A percentile compares a stretch with the other conserved stretches of the same genome.
These are phyloP conservation scores for Hebeloma cylindrosporum DNA, from an alignment of 768 basidiomycete genomes.

Conservation along the genomic window DNA sequence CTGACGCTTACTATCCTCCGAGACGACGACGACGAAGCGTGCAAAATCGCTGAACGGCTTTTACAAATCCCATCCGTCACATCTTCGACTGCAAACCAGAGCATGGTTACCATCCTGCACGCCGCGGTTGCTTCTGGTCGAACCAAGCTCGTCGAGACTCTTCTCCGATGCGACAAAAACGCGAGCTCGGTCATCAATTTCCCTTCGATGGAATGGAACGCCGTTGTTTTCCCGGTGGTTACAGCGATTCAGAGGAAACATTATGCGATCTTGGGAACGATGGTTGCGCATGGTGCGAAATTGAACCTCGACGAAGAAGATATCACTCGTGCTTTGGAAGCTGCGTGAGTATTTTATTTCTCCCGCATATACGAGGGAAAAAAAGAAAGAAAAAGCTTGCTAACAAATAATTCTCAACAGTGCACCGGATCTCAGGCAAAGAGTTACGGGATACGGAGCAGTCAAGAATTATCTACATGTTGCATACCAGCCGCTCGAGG, in stretches of 20 bases:
- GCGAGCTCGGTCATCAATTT: conserved; percentile 38
- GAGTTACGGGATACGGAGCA: conserved; percentile 21
- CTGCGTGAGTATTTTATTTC: conserved; percentile 27
- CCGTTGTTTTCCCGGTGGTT: conserved; percentile 36
- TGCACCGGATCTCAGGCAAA: conserved; percentile 18
- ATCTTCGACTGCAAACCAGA: conserved; percentile 39
- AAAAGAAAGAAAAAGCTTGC: too few species aligned
- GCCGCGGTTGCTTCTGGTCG: conserved; percentile 34
- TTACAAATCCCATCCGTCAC: conserved; percentile 39
- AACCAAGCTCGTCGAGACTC: conserved; percentile 38
- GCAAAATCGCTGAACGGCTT: conserved; percentile 39
- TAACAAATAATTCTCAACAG: conserved; percentile 1
- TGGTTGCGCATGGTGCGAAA: conserved; percentile 45
- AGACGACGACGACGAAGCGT: conserved; percentile 41
- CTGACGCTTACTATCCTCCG: conserved; percentile 40
- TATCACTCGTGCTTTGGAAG: conserved; percentile 33
- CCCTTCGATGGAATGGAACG: conserved; percentile 28
- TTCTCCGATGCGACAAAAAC: conserved; percentile 44
- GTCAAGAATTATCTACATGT: conserved; percentile 27
- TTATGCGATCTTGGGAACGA: conserved; percentile 36
- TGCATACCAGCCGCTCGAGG: conserved; percentile 36
- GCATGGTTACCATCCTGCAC: conserved; percentile 43
- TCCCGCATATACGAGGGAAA: too few species aligned
- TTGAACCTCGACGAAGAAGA: conserved; percentile 35
- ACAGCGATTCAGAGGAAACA: conserved; percentile 34